These are phyloP conservation scores for Cryptococcus sp. DNA, from an alignment of 1,284 basidiomycete species.

Conservation along the genomic window DNA sequence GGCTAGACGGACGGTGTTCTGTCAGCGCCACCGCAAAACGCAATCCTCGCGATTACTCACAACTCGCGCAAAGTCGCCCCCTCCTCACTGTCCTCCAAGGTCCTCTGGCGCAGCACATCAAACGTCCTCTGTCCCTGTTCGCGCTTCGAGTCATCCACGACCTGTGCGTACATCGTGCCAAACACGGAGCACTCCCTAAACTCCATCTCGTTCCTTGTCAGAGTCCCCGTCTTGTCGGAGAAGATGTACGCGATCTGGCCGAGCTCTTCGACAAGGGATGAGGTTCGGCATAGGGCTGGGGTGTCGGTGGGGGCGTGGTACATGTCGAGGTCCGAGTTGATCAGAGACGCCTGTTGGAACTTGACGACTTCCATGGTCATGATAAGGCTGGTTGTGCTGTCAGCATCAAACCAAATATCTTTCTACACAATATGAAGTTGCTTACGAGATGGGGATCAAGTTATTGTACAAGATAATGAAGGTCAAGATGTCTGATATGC, in stretches of 20 bases:
- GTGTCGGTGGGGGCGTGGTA: slow-evolving; percentile 94
- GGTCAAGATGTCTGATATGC: slow-evolving; percentile 75
- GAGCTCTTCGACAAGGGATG: slow-evolving; percentile 94
- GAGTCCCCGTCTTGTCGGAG: slow-evolving; percentile 96
- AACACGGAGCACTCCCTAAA: slow-evolving; percentile 88
- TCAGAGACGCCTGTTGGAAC: slow-evolving; percentile 93
- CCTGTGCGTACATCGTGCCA: slow-evolving; percentile 84
- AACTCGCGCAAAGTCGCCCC: slow-evolving; percentile 77
- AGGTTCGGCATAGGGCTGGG: slow-evolving; percentile 92
- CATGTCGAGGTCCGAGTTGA: slow-evolving; percentile 96
- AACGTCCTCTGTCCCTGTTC: slow-evolving; percentile 55
- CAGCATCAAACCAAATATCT: not conserved
- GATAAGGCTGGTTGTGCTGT: slow-evolving; percentile 59
- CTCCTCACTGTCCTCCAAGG: slow-evolving; percentile 59
- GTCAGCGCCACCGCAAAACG: not conserved
- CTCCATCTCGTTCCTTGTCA: slow-evolving; percentile 98
- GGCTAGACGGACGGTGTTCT: slow-evolving; percentile 20
- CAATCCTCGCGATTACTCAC: slow-evolving; percentile 18
- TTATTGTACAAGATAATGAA: slow-evolving; percentile 99
- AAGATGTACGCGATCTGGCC: slow-evolving; percentile 96
- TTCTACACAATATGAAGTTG: not conserved
- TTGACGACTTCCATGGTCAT: slow-evolving; percentile 99
- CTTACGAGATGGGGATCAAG: slow-evolving; percentile 88
- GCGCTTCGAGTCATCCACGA: slow-evolving; percentile 76
- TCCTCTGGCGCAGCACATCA: slow-evolving; percentile 39